Evolutionary conservation across 2,329 filamentous ascomycete species (phyloP), one percentile per base, ranked within the genome.

Genomic region (Annulohypoxylon truncatum): DNA sequence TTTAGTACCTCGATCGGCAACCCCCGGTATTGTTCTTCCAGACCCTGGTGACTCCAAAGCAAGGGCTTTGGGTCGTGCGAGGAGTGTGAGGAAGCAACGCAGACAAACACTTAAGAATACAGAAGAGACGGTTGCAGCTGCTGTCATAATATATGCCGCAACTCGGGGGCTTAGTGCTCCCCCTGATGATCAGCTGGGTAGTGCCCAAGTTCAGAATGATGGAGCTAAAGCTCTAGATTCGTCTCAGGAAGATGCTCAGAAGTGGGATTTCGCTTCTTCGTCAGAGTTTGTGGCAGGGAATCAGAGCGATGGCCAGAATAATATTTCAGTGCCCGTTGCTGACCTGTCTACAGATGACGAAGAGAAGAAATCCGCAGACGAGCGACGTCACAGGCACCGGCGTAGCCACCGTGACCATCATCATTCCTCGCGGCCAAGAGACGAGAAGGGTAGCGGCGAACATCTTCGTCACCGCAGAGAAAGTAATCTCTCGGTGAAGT

Each of bases 311-410:
- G 76, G 79, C 70, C 74, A 73, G 71, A 71, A 76, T 71, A 77
- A 80, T 68, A 74, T 77, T 70, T 79, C 79, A 73, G 76, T 82
- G 79, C 79, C 80, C 77, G 80, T 83, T 83, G 80, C 85, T 87
- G 82, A 87, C 84, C 80, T 83, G 75, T 83, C 80, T 78, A 79
- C 80, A 87, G 84, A 85, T 78, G 83, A 84, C 71, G 74, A 83
- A 77, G 74, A 77, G 74, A 73, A 80, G 77, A 75, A 78, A 80
- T 66, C 73, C 72, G 57, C 73, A 73, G 67, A 71, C 24, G 67
- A 69, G 59, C 62, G 64, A 48, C 66, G 57, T 33, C 68, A 66
- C 18, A 73, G 73, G 60, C 70, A 64, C 60, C 71, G 67, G 70
- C 74, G 62, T 68, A 73, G 33, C 66, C 80, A 79, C 64, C 80